Evolutionary conservation across 768 basidiomycete genomes (phyloP), one percentile per base, ranked within the genome.

Genomic region (Boletus vinaceobasis): DNA sequence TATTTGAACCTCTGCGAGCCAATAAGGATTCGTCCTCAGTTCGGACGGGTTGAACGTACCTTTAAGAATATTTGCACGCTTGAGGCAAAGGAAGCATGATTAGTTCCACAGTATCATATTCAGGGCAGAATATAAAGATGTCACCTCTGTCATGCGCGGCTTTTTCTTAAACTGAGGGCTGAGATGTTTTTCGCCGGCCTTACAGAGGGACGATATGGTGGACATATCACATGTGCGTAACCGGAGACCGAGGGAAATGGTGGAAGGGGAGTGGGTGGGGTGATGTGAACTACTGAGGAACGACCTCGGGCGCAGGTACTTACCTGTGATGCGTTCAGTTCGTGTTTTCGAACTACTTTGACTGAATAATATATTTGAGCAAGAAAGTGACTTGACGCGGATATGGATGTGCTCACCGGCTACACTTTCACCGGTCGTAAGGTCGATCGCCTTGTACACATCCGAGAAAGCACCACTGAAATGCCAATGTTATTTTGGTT

Each of bases 21-120:
- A 35, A 37, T 59, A 14, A 52, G 47, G 14, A 51, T 57, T 49
- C 36, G 54, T 42, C 23, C 7, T 32, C 19, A 10, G 27, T 5
- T 45, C n/a, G 4, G 10, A 14, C 26, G 21, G 7, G 32, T 23
- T 37, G 26, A 50, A 45, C 32, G 45, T 52, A 84, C 90, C 90
- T 82, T 99, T 99, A 64, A 98, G 83, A 59, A 98, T 97, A 71
- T 98, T 98, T 58, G 96, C 85, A 58, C 97, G 91, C 97, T 99
- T 55, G 23, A 48, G 36, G 7, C 55, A 53, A 63, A 27, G 52
- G 47, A 56, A 50, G 44, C 43, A 58, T 59, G 17, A 60, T 60
- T 53, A 65, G 71, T 38, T 36, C 13, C 51, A 53, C 35, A n/a
- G 39, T 44, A 36, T 54, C 45, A 59, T 14, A 64, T 45, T 60